Percentiles rank a stretch among this genome's conserved stretches.
Evolutionary conservation across 2,329 filamentous ascomycete genomes (phyloP).

Genomic region (Xylogone sp.): DNA sequence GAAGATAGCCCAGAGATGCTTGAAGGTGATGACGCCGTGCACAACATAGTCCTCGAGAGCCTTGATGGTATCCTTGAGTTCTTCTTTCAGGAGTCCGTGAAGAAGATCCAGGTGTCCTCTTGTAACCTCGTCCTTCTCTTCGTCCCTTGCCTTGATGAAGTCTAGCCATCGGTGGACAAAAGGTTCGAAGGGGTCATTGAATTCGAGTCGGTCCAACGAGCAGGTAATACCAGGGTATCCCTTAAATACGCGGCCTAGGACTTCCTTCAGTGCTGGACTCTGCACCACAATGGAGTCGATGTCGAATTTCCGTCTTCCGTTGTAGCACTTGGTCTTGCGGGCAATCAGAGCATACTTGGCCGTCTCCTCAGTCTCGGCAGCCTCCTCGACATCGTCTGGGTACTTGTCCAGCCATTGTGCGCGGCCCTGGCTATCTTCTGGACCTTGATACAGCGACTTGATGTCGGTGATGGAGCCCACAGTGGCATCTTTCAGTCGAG

Average conservation of each 20-base stretch:
- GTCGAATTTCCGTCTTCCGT: constrained; percentile 55
- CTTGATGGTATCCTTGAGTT: constrained; percentile 46
- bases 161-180: constrained; percentile 62
- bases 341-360: constrained; percentile 57
- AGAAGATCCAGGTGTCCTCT: constrained; percentile 44
- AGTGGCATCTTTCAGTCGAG: constrained; percentile 3
- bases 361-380: constrained; percentile 58
- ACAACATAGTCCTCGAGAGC: constrained; percentile 46
- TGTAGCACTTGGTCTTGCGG: constrained; percentile 51
- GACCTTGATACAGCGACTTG: constrained; percentile 44
- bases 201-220: constrained; percentile 54
- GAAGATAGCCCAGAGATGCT: constrained; percentile 48
- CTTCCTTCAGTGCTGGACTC: constrained; percentile 55
- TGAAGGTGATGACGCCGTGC: constrained; percentile 48
- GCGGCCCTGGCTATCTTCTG: constrained; percentile 43
- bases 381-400: constrained; percentile 49
- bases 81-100: constrained; percentile 42
- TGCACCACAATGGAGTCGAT: constrained; percentile 62
- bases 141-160: constrained; percentile 37
- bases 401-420: constrained; percentile 52
- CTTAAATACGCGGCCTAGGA: constrained; percentile 38
- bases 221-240: constrained; percentile 49
- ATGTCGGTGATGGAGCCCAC: constrained; percentile 23
- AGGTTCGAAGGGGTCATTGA: constrained; percentile 55
- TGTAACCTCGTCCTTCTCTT: constrained; percentile 37